Conservation (phyloP, 148 eudicot species). For the Rhododendron kiyosumense region DNA sequence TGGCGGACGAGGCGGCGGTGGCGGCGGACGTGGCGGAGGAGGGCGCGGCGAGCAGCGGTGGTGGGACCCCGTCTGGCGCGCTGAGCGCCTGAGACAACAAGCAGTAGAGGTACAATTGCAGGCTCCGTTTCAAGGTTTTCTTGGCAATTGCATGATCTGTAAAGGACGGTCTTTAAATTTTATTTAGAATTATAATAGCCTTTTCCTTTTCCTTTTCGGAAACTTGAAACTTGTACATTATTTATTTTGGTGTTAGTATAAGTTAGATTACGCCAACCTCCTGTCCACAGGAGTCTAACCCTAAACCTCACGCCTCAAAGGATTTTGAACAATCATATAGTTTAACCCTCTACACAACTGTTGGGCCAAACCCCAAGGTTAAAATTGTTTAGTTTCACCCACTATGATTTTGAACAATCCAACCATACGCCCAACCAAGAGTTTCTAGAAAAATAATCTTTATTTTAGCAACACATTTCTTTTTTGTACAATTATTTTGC, state of each 20-base stretch:
- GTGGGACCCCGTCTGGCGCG: constrained; percentile 99
- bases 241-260: neutral
- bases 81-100: constrained; percentile 65
- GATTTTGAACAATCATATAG: neutral
- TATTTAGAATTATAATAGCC: neutral
- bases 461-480: neutral
- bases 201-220: neutral
- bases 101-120: constrained; percentile 52
- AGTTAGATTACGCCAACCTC: neutral
- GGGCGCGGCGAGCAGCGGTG: constrained; percentile 91
- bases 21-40: constrained; percentile 36
- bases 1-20: constrained; percentile 19
- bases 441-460: neutral
- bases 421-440: neutral
- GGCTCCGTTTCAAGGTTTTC: neutral
- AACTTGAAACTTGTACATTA: neutral
- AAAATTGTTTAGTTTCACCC: no score
- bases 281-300: neutral
- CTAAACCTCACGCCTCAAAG: neutral
- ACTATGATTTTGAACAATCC: neutral
- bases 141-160: neutral
- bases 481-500: neutral
- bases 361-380: no score
- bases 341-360: neutral
- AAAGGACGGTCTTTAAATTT: neutral